A percentile compares a stretch with the other conserved stretches of the same genome.
phyloP scores from a whole-genome alignment of 2,329 filamentous ascomycete species.

The Corniculantispora saksenae region DNA sequence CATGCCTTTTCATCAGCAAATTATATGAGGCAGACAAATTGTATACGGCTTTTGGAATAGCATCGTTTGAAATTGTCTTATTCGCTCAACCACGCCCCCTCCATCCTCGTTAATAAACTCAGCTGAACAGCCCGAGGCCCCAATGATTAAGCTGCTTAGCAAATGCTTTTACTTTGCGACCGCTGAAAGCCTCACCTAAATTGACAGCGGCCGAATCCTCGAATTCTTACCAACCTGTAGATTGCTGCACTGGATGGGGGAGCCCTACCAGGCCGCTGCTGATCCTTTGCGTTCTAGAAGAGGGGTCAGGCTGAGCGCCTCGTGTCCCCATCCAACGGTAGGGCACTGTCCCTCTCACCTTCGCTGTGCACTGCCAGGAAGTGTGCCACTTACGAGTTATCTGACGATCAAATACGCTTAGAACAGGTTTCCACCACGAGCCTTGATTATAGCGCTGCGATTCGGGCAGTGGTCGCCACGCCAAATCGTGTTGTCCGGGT shows the following conservation, averaged over 20 bases:
- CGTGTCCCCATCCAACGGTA: conserved; percentile 2
- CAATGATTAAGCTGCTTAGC: neutral
- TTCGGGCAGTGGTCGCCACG: neutral
- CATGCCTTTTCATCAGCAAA: neutral
- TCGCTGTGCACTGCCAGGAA: neutral
- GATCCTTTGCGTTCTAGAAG: neutral
- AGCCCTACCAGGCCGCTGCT: neutral
- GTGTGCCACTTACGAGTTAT: neutral
- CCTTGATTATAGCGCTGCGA: neutral
- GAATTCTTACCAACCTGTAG: no score
- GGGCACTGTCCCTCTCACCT: neutral
- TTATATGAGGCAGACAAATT: neutral
- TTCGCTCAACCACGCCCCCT: neutral
- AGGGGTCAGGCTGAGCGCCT: conserved; percentile 6
- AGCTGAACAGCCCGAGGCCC: neutral
- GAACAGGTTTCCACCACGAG: neutral
- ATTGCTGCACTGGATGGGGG: neutral
- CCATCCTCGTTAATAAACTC: neutral
- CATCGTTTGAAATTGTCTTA: neutral
- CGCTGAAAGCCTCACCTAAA: neutral
- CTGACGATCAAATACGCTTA: neutral
- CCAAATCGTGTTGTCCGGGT: neutral
- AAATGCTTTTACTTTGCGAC: neutral
- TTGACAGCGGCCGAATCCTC: neutral
- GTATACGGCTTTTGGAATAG: conserved; percentile 13